phyloP scores from a whole-genome alignment of 23 red algal species.

The Porphyridium purpureum region DNA sequence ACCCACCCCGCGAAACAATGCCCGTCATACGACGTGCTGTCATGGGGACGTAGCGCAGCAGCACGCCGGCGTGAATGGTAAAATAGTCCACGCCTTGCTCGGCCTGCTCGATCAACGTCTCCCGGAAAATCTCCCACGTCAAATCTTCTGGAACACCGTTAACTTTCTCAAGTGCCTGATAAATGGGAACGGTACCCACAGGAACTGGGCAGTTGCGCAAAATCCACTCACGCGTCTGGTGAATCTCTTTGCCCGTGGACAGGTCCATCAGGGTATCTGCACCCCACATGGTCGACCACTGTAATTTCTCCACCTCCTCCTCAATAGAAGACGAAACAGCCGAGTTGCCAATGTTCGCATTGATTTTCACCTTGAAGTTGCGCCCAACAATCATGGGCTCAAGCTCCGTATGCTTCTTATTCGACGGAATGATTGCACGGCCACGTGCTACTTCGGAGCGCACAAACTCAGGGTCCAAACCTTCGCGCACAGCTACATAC shows the following conservation, averaged over 20 bases:
- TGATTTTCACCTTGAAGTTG: conserved; percentile 97
- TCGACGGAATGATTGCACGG: conserved; percentile 90
- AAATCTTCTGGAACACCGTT: conserved; percentile 81
- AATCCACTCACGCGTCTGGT: conserved; percentile 93
- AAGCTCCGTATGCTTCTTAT: conserved; percentile 65
- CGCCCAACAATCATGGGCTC: conserved; percentile 97
- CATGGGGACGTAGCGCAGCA: conserved; percentile 76
- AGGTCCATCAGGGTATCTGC: conserved; percentile 99
- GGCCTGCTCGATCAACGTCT: conserved; percentile 93
- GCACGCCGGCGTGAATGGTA: conserved; percentile 95
- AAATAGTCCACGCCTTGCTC: conserved; percentile 98
- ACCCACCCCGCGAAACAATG: conserved; percentile 94
- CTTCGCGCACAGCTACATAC: conserved; percentile 79
- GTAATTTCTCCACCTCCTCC: conserved; percentile 98
- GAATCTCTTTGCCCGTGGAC: conserved; percentile 79
- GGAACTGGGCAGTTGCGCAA: conserved; percentile 84
- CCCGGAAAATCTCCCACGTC: conserved; percentile 91
- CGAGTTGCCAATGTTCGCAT: conserved; percentile 95
- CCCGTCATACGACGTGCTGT: conserved; percentile 87
- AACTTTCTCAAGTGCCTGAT: conserved; percentile 96
- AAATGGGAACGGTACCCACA: conserved; percentile 95
- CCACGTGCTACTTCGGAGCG: conserved; percentile 76
- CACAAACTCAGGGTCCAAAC: conserved; percentile 89
- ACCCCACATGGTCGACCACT: conserved; percentile 98
- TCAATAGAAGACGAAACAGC: conserved; percentile 81